Evolutionary conservation across 2,329 filamentous ascomycete genomes (phyloP), one percentile per base, ranked within the genome.

Genomic region (Phaeoacremonium minimum): DNA sequence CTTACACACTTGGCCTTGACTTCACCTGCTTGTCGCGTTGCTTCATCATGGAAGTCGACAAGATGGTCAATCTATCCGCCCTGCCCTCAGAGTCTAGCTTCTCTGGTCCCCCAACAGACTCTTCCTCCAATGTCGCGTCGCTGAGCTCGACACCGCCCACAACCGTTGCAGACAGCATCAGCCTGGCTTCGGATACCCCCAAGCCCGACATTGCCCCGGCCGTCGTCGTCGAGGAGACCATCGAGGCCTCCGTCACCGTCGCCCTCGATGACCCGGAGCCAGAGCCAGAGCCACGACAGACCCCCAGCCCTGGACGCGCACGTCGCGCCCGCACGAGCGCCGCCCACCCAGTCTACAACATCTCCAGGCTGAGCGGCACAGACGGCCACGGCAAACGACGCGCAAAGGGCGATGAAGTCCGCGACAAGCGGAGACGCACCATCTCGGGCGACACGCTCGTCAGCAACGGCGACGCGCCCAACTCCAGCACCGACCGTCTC

Each of bases 291-390:
- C 33, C 47, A 15, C 14, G 29, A 15, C 37, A 36, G 20, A 38
- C 33, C 17, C 28, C 43, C 5, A 35, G 45, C 57, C 30, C 50
- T 58, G 7, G 46, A 60, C 34, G 51, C 54, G 37, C 74, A 78
- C 38, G 68, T 74, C 42, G 72, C 71, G 47, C 75, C 81, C 50
- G 63, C 69, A 26, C 71, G 75, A 43, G 50, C 61, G 22, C 35
- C n/a, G 71, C 68, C 36, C 64, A 77, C 14, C 71, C 75, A 11
- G 74, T 80, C 13, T 87, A 87, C 61, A 87, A 87, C 49, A 61
- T 84, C 13, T 69, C 77, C 45, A 71, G 75, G 48, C 66, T 85
- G 35, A 73, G 70, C 40, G 80, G 80, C 46, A 84, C 77, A 32
- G 70, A 73, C 18, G 67, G 73, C 30, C 79, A 83, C 46, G 78